phyloP scores from a whole-genome alignment of 352 stramenopile genomes.

The Globisporangium camurandrum region DNA sequence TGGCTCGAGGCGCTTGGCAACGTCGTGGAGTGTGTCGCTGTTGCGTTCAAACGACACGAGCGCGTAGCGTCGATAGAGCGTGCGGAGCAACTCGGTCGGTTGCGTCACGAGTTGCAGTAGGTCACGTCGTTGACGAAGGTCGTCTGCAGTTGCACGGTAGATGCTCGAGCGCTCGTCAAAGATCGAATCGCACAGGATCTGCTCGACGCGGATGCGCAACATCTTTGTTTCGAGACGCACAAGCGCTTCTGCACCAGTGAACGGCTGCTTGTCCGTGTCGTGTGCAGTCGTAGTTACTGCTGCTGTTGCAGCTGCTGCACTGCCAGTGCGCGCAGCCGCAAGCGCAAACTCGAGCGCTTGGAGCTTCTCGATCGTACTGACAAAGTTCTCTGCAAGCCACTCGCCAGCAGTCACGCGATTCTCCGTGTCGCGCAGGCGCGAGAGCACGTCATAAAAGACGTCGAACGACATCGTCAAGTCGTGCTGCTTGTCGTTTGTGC shows the following conservation, averaged over 20 bases:
- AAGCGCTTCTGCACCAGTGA: slow-evolving; percentile 26
- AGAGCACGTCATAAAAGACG: slow-evolving; percentile 23
- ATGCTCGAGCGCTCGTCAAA: slow-evolving; percentile 13
- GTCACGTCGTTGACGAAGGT: slow-evolving; percentile 9
- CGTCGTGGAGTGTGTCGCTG: slow-evolving; percentile 20
- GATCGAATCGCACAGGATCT: slow-evolving; percentile 20
- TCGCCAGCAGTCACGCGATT: slow-evolving; percentile 39
- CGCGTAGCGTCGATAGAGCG: slow-evolving; percentile 38
- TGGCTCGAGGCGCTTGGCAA: slow-evolving; percentile 21
- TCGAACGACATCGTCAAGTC: slow-evolving; percentile 12
- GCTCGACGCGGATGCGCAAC: slow-evolving; percentile 25
- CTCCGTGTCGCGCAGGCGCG: slow-evolving; percentile 26
- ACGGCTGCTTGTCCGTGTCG: slow-evolving; percentile 17
- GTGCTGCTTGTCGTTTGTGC: background rate
- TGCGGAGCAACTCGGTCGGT: slow-evolving; percentile 29
- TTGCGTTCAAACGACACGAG: slow-evolving; percentile 21
- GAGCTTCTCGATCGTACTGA: slow-evolving; percentile 28
- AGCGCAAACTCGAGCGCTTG: slow-evolving; percentile 41
- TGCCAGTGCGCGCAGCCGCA: slow-evolving; percentile 1
- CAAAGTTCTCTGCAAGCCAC: slow-evolving; percentile 45
- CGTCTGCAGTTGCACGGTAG: slow-evolving; percentile 6
- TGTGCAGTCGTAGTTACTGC: slow-evolving; percentile 4
- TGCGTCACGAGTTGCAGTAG: slow-evolving; percentile 24
- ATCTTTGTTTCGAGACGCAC: slow-evolving; percentile 31
- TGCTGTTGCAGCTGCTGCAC: background rate